Conservation (phyloP, 1,139 yeast species). For the Kurtzmaniella quercitrusa region DNA sequence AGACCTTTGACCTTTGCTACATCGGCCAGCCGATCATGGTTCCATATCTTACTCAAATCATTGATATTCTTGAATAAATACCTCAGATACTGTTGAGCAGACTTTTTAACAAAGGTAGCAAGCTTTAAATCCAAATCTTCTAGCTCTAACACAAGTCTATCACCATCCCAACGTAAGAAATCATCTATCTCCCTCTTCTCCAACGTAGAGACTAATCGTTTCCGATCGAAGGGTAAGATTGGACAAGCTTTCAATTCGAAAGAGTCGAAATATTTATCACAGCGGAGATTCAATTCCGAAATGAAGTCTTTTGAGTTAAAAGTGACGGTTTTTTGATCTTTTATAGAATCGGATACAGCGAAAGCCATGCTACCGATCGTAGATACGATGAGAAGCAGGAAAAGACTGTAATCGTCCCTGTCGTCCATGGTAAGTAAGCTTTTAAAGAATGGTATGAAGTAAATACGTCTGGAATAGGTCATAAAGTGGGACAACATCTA, state of each 20-base stretch:
- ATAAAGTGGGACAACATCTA: too few species aligned
- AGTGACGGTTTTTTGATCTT: background rate
- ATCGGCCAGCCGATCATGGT: slow-evolving; percentile 3
- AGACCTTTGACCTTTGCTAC: background rate
- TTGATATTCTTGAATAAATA: slow-evolving; percentile 24
- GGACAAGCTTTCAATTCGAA: slow-evolving; percentile 8
- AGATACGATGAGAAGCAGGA: slow-evolving; percentile 26
- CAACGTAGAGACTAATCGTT: slow-evolving; percentile 10
- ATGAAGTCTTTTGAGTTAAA: slow-evolving; percentile 17
- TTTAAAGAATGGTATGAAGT: too few species aligned
- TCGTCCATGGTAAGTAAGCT: slow-evolving; percentile 8
- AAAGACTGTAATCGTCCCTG: slow-evolving; percentile 16
- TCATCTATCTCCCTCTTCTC: slow-evolving; percentile 13
- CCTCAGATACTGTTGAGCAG: slow-evolving; percentile 22
- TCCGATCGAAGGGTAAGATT: slow-evolving; percentile 8
- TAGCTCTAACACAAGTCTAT: slow-evolving; percentile 16
- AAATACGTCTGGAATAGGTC: too few species aligned
- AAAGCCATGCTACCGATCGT: slow-evolving; percentile 23
- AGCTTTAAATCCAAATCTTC: slow-evolving; percentile 15
- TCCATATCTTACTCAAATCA: slow-evolving; percentile 14
- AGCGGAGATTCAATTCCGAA: slow-evolving; percentile 14
- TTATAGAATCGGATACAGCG: slow-evolving; percentile 12
- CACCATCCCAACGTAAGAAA: slow-evolving; percentile 16
- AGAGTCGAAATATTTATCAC: slow-evolving; percentile 13
- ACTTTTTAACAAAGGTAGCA: slow-evolving; percentile 22